Evolutionary conservation across 1,284 basidiomycete species (phyloP).

Genomic region (Rugosomyces carneus): DNA sequence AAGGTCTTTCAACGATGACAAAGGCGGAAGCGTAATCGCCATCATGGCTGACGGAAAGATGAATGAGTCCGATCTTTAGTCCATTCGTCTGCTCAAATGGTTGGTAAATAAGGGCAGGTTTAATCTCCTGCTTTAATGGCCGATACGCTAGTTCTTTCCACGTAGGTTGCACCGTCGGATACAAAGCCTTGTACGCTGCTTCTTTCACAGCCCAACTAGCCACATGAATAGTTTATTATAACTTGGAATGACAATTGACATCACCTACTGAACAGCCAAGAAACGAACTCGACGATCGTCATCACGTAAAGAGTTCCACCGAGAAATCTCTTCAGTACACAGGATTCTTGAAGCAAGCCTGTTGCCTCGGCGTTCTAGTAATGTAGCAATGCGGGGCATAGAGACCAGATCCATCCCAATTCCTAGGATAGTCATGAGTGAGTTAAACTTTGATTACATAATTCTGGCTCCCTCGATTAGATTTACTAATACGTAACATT

Average conservation of each 20-base stretch:
- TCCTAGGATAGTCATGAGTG: slow-evolving; percentile 58
- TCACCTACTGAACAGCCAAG: slow-evolving; percentile 61
- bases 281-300: slow-evolving; percentile 34
- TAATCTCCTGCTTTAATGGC: slow-evolving; percentile 29
- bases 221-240: neutral
- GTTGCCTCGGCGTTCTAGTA: slow-evolving; percentile 48
- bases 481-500: no score
- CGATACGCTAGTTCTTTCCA: slow-evolving; percentile 74
- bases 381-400: slow-evolving; percentile 53
- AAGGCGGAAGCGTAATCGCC: slow-evolving; percentile 77
- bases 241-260: neutral
- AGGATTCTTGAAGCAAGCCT: slow-evolving; percentile 59
- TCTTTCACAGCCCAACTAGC: slow-evolving; percentile 83
- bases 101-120: slow-evolving; percentile 47
- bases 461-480: slow-evolving; percentile 13
- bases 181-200: slow-evolving; percentile 86
- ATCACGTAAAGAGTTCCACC: slow-evolving; percentile 36
- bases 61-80: slow-evolving; percentile 32
- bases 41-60: slow-evolving; percentile 79
- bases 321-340: slow-evolving; percentile 42
- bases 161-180: slow-evolving; percentile 51
- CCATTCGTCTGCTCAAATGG: slow-evolving; percentile 17
- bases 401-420: slow-evolving; percentile 77
- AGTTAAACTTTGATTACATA: slow-evolving; percentile 8
- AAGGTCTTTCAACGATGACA: slow-evolving; percentile 56